Conservation (phyloP, 2,329 filamentous ascomycete genomes). For the Triangularia setosa region DNA sequence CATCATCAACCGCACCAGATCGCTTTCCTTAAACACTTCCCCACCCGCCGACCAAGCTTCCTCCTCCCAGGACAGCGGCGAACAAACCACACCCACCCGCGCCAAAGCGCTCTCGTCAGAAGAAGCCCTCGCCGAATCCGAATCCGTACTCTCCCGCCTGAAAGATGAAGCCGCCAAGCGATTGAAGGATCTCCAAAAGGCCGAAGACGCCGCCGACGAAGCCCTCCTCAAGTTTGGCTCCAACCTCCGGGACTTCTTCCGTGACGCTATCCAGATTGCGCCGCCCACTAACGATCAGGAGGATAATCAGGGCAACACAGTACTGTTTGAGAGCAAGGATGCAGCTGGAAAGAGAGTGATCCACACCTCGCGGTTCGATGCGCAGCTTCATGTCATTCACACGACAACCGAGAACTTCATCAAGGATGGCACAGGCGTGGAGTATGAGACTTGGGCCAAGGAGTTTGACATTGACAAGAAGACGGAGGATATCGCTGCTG, state of each 20-base stretch:
- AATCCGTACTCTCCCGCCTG: constrained; percentile 71
- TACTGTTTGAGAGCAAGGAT: constrained; percentile 93
- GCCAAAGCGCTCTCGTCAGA: constrained; percentile 38
- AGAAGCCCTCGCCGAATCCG: constrained; percentile 45
- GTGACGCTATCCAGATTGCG: constrained; percentile 84
- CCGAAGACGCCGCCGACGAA: constrained; percentile 94
- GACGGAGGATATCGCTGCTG: constrained; percentile 75
- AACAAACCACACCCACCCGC: constrained; percentile 44
- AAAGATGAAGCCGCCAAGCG: constrained; percentile 74
- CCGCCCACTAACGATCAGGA: constrained; percentile 57
- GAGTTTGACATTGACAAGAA: constrained; percentile 77
- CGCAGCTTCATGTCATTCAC: constrained; percentile 93
- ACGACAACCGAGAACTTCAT: constrained; percentile 77
- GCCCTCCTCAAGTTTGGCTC: constrained; percentile 87
- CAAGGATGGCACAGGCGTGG: constrained; percentile 70
- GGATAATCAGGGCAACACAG: constrained; percentile 40
- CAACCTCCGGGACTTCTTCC: constrained; percentile 84
- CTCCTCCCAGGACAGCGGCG: constrained; percentile 26
- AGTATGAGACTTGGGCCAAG: constrained; percentile 70
- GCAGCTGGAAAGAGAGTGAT: constrained; percentile 86
- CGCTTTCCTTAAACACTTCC: constrained; percentile 60
- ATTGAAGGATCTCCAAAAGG: constrained; percentile 82
- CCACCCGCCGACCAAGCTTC: constrained; percentile 26
- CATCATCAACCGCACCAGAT: constrained; percentile 69
- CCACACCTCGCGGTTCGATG: constrained; percentile 90